Evolutionary conservation across 2,329 filamentous ascomycete genomes (phyloP), one percentile per base, ranked within the genome.

Genomic region (Aspergillus pseudotamarii): DNA sequence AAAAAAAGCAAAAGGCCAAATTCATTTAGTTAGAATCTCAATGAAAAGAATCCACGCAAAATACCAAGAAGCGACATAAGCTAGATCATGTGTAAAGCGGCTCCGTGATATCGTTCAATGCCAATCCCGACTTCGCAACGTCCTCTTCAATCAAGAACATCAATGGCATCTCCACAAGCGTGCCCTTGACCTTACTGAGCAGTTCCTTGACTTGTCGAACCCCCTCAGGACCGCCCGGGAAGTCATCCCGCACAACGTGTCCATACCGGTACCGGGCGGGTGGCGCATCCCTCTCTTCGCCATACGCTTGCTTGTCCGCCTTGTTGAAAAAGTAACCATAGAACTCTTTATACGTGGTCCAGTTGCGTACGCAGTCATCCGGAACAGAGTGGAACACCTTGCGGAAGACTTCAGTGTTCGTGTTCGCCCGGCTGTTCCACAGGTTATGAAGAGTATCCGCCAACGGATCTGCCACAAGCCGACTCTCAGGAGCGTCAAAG

Each of bases 121-220:
- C 84, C 71, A 96, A 71, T 0, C 93, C 93, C 69, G 93, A 87
- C 83, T 93, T 89, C 4, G 94, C 94, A 76, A 97, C 89, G 76
- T 97, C 93, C 71, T 92, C 86, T 38, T 93, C 91, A 71, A 90
- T 89, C 76, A 97, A 81, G 81, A 97, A 97, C 68, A 92, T 83
- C 69, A 97, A 82, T 32, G 93, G 93, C 94, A 97, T 97, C 82
- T 97, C 92, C 9, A 97, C 90, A 53, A 93, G 78, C 10, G 85
- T 91, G 2, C 91, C 91, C 64, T 88, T 85, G 45, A 94, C 82
- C 59, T 86, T 83, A 60, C 84, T 83, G 60, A 94, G 80, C 79
- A 88, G 85, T 57, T 89, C 86, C 80, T 92, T 93, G 63, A 93
- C 83, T 75, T 91, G 89, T n/a, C 81, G 81, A 51, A 89, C 88